phyloP scores from a whole-genome alignment of 1,284 basidiomycete genomes.

The Cryptococcus amylolentus region DNA sequence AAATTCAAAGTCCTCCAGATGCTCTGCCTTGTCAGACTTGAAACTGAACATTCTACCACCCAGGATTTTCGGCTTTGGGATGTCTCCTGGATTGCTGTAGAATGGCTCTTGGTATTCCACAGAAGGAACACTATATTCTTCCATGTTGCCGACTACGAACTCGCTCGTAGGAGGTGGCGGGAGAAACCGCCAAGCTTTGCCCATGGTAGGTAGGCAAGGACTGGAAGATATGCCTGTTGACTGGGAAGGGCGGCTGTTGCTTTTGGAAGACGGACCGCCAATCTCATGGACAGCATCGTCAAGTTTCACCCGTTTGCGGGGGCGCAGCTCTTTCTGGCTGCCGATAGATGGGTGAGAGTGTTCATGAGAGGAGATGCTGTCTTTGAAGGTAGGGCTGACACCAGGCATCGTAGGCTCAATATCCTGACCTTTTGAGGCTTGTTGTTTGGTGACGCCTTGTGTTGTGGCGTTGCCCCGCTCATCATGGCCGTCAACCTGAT shows the following conservation, averaged over 20 bases:
- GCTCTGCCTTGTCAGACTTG: slow-evolving; percentile 51
- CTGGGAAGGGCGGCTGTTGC: not conserved
- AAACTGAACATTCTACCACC: slow-evolving; percentile 73
- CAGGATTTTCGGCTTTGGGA: slow-evolving; percentile 68
- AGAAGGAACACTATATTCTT: slow-evolving; percentile 56
- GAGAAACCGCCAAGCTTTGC: slow-evolving; percentile 55
- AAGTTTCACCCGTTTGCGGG: slow-evolving; percentile 22
- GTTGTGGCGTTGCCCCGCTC: too few relatives aligned
- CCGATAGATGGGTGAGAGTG: not conserved
- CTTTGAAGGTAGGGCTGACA: not conserved
- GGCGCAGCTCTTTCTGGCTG: not conserved
- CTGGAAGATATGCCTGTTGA: not conserved
- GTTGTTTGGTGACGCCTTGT: too few relatives aligned
- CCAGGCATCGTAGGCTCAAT: too few relatives aligned
- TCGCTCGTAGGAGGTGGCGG: slow-evolving; percentile 55
- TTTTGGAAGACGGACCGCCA: not conserved
- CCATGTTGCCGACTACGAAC: slow-evolving; percentile 58
- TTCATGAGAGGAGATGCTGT: not conserved
- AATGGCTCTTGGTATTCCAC: slow-evolving; percentile 72
- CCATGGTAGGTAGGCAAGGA: slow-evolving; percentile 9
- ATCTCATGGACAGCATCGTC: slow-evolving; percentile 10
- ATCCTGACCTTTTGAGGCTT: too few relatives aligned
- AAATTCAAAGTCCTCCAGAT: slow-evolving; percentile 40
- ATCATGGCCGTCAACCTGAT: too few relatives aligned
- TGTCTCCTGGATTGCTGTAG: slow-evolving; percentile 71